phyloP scores from a whole-genome alignment of 169 alveolate species.

The Miamiensis avidus region DNA sequence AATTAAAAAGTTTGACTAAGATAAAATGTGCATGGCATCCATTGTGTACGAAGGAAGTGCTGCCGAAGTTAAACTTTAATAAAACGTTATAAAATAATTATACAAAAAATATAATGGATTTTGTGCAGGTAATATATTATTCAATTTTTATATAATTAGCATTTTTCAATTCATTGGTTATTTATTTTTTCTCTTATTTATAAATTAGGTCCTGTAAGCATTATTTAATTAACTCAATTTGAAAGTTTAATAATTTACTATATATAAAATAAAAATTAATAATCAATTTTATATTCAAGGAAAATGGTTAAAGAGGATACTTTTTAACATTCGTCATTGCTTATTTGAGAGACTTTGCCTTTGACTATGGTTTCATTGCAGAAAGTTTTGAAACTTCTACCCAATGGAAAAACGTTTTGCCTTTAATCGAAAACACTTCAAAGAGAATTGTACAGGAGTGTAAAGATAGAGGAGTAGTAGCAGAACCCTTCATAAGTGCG shows the following conservation, averaged over 20 bases:
- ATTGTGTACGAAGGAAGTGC: constrained; percentile 79
- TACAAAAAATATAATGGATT: constrained; percentile 65
- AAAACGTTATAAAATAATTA: constrained; percentile 50
- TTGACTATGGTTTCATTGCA: constrained; percentile 59
- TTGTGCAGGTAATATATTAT: constrained; percentile 51
- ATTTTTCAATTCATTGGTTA: background rate
- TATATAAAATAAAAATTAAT: no score
- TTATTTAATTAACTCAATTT: no score
- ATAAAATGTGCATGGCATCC: constrained; percentile 76
- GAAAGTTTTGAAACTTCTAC: constrained; percentile 82
- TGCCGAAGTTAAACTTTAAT: constrained; percentile 58
- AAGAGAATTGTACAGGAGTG: constrained; percentile 63
- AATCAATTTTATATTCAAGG: constrained; percentile 20
- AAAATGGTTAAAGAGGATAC: constrained; percentile 80
- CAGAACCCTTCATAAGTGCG: constrained; percentile 66
- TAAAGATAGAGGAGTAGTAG: constrained; percentile 59
- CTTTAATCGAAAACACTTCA: constrained; percentile 59
- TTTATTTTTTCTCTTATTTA: background rate
- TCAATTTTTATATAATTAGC: no score
- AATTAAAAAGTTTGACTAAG: constrained; percentile 76
- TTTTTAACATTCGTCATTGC: constrained; percentile 80
- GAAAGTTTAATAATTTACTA: no score
- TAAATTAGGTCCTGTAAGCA: no score
- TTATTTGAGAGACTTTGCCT: constrained; percentile 73
- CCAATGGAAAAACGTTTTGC: constrained; percentile 71